These are phyloP conservation scores for Mrakiaceae sp. DNA, from an alignment of 1,284 basidiomycete species.

Conservation along the genomic window DNA sequence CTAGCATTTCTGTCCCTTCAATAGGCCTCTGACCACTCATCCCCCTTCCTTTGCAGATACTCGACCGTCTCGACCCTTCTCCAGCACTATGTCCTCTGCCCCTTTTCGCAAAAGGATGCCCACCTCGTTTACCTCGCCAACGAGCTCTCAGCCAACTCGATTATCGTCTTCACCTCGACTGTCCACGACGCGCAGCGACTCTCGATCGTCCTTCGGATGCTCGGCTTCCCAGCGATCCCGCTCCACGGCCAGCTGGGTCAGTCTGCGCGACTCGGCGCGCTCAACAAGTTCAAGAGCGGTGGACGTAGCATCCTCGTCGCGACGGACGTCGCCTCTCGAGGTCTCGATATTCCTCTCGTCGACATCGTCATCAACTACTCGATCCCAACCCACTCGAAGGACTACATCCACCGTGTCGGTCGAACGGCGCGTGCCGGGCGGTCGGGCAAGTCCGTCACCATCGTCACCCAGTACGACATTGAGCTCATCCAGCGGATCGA, in stretches of 20 bases:
- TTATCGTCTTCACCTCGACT: slow-evolving; percentile 93
- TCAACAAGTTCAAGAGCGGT: slow-evolving; percentile 93
- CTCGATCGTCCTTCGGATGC: slow-evolving; percentile 74
- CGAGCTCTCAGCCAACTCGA: slow-evolving; percentile 79
- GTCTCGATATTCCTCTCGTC: slow-evolving; percentile 91
- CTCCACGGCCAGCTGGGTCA: slow-evolving; percentile 92
- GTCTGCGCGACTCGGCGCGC: slow-evolving; percentile 83
- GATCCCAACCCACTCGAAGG: slow-evolving; percentile 95
- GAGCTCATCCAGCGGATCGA: slow-evolving; percentile 94
- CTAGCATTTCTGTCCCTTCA: neutral
- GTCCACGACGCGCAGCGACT: slow-evolving; percentile 87
- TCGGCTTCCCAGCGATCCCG: slow-evolving; percentile 92
- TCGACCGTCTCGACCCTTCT: slow-evolving; percentile 91
- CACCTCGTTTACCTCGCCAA: slow-evolving; percentile 85
- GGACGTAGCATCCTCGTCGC: slow-evolving; percentile 86
- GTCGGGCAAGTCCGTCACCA: slow-evolving; percentile 86
- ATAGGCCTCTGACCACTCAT: no score
- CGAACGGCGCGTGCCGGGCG: slow-evolving; percentile 94
- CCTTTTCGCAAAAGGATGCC: slow-evolving; percentile 83
- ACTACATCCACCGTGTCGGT: slow-evolving; percentile 97
- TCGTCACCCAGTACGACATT: slow-evolving; percentile 97
- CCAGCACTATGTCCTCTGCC: slow-evolving; percentile 93
- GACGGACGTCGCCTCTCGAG: slow-evolving; percentile 93
- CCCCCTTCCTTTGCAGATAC: slow-evolving; percentile 48
- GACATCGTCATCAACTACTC: slow-evolving; percentile 98